Percentiles rank a stretch among this genome's conserved stretches.
phyloP scores from a whole-genome alignment of 2,329 filamentous ascomycete species.

The Ophiosphaerella korrae region DNA sequence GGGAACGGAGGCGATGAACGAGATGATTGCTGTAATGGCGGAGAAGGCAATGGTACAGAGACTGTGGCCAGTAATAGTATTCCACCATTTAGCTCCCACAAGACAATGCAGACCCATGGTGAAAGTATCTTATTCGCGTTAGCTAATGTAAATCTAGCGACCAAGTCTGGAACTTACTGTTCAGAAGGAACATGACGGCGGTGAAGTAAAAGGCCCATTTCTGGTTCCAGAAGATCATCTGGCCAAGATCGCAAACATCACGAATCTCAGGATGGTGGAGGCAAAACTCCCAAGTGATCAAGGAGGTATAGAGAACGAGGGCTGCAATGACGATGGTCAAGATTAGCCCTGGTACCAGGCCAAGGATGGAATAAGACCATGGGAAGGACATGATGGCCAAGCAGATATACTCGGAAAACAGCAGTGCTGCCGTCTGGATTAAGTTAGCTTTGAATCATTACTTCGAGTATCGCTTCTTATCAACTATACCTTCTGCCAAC shows the following conservation, averaged over 20 bases:
- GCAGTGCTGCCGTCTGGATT: slow-evolving; percentile 73
- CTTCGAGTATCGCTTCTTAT: background rate
- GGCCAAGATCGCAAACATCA: slow-evolving; percentile 94
- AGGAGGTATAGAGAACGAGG: slow-evolving; percentile 81
- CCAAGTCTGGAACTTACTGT: slow-evolving; percentile 76
- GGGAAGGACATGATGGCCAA: slow-evolving; percentile 94
- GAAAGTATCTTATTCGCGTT: slow-evolving; percentile 15
- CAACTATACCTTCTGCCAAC: slow-evolving; percentile 77
- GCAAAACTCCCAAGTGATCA: slow-evolving; percentile 81
- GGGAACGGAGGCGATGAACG: slow-evolving; percentile 79
- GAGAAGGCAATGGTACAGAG: slow-evolving; percentile 82
- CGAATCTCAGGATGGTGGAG: slow-evolving; percentile 87
- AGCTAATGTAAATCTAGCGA: background rate
- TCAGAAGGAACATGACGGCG: slow-evolving; percentile 87
- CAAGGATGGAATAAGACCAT: slow-evolving; percentile 87
- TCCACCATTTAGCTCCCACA: slow-evolving; percentile 83
- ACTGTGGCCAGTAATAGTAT: slow-evolving; percentile 77
- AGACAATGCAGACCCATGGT: slow-evolving; percentile 74
- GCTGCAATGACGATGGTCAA: slow-evolving; percentile 78
- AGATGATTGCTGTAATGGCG: slow-evolving; percentile 74
- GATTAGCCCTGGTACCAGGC: slow-evolving; percentile 84
- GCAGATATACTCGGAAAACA: slow-evolving; percentile 96
- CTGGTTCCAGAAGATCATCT: slow-evolving; percentile 89
- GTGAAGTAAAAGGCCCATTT: slow-evolving; percentile 71
- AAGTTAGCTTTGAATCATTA: background rate